phyloP scores from a whole-genome alignment of 176 grass and related monocot species.

The Echinochloa phyllopogon region DNA sequence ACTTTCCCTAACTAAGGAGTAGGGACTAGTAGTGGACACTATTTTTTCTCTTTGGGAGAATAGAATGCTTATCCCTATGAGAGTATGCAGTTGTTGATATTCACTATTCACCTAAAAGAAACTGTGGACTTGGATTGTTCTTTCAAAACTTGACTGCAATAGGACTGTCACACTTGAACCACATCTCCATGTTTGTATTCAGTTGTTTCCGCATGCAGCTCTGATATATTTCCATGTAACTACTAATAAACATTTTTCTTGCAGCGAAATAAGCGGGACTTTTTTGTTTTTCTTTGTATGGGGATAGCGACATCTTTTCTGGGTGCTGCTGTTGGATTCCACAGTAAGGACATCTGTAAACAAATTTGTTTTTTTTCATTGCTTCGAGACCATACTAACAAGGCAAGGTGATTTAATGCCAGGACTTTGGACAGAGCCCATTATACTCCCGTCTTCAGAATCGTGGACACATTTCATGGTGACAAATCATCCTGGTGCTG shows the following conservation, averaged over 20 bases:
- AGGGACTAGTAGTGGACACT: neutral
- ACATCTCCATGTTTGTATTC: constrained; percentile 17
- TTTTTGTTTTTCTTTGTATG: constrained; percentile 92
- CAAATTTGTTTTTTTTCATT: neutral
- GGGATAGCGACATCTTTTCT: constrained; percentile 65
- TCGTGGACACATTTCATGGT: constrained; percentile 83
- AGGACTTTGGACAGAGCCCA: constrained; percentile 84
- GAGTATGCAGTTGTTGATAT: neutral
- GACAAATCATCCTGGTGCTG: constrained; percentile 76
- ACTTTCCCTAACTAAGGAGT: neutral
- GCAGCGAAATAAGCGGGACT: constrained; percentile 94
- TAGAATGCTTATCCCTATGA: constrained; percentile 4
- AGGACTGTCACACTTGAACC: neutral
- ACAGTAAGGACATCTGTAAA: constrained; percentile 66
- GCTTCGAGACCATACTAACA: constrained; percentile 32
- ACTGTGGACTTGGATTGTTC: neutral
- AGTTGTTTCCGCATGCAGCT: constrained; percentile 12
- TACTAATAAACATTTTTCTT: constrained; percentile 39
- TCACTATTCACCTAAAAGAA: neutral
- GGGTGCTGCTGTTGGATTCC: constrained; percentile 66
- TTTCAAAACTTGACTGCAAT: constrained; percentile 33
- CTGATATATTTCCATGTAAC: constrained; percentile 18
- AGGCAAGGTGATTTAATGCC: constrained; percentile 37
- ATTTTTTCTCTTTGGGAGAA: neutral
- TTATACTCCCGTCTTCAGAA: constrained; percentile 61